Conservation (phyloP, 1,284 basidiomycete species). For the Apiotrichum veenhuisii region DNA sequence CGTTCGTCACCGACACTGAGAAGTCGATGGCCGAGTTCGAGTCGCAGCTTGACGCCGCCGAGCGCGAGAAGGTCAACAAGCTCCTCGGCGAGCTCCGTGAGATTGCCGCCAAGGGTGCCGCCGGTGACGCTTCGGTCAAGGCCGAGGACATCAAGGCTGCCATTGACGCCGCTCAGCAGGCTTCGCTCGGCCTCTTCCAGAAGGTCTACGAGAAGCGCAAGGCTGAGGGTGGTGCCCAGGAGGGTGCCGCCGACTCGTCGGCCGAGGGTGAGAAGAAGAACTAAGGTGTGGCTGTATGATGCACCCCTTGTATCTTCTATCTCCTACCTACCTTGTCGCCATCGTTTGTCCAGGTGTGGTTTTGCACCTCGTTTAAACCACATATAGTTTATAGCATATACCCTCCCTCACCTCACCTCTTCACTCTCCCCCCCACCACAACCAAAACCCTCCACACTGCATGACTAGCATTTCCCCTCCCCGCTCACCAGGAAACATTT, state of each 20-base stretch:
- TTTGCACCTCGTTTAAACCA: not conserved
- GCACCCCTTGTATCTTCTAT: not conserved
- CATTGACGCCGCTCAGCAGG: conserved; percentile 93
- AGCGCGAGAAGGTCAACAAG: conserved; percentile 89
- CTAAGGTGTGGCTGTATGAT: conserved; percentile 20
- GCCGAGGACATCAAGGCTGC: conserved; percentile 87
- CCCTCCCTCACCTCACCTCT: not conserved
- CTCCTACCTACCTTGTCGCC: not conserved
- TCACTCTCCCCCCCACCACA: not conserved
- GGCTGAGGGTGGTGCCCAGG: conserved; percentile 54
- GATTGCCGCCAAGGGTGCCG: conserved; percentile 83
- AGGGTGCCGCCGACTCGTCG: conserved; percentile 44
- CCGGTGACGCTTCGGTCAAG: conserved; percentile 73
- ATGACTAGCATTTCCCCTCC: conserved; percentile 8
- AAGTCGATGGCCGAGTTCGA: conserved; percentile 96
- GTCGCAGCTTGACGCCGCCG: conserved; percentile 85
- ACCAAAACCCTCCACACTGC: conserved; percentile 15
- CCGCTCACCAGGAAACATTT: not conserved
- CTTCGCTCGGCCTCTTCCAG: conserved; percentile 95
- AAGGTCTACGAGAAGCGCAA: conserved; percentile 94
- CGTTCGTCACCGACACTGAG: conserved; percentile 90
- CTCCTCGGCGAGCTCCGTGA: conserved; percentile 85
- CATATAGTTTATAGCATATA: conserved; percentile 1
- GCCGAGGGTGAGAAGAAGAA: conserved; percentile 46
- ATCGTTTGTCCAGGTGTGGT: not conserved